A percentile compares a stretch with the other conserved stretches of the same genome.
phyloP scores from a whole-genome alignment of 176 grass and related monocot species.

The Eremochloa ophiuroides region DNA sequence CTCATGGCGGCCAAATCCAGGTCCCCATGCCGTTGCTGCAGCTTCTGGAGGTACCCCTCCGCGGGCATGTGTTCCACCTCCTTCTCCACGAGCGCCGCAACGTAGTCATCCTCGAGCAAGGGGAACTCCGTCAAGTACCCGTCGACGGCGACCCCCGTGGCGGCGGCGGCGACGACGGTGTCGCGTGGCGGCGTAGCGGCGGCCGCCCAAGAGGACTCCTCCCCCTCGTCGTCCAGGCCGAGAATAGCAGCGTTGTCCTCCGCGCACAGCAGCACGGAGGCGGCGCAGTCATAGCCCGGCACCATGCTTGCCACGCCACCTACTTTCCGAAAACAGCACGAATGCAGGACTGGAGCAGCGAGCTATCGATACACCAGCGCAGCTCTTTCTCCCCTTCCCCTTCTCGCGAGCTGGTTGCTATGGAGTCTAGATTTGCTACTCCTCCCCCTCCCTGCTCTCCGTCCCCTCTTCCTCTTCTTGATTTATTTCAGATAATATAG shows the following conservation, averaged over 20 bases:
- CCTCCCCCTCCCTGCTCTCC: conserved; percentile 37
- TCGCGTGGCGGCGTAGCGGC: conserved; percentile 23
- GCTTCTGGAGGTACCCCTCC: conserved; percentile 66
- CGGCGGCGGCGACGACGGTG: neutral
- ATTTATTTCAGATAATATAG: conserved; percentile 26
- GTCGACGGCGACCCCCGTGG: neutral
- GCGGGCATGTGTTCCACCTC: conserved; percentile 62
- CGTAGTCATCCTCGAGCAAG: conserved; percentile 66
- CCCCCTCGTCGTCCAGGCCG: conserved; percentile 63
- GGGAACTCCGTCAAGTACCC: conserved; percentile 51
- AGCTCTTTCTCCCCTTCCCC: neutral
- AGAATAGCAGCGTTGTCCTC: conserved; percentile 83
- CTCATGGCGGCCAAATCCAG: conserved; percentile 68
- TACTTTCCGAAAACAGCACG: conserved; percentile 18
- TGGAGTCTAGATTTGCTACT: conserved; percentile 32
- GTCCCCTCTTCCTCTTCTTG: conserved; percentile 42
- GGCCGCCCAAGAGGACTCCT: conserved; percentile 35
- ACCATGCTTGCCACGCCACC: conserved; percentile 37
- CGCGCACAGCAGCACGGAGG: conserved; percentile 77
- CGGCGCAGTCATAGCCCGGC: conserved; percentile 67
- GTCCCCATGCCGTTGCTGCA: conserved; percentile 38
- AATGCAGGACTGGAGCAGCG: conserved; percentile 13
- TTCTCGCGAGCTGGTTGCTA: conserved; percentile 16
- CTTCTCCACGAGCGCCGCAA: conserved; percentile 53
- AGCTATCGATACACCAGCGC: conserved; percentile 23